Evolutionary conservation across 305 asterid species (phyloP).

Genomic region (Vinca major): DNA sequence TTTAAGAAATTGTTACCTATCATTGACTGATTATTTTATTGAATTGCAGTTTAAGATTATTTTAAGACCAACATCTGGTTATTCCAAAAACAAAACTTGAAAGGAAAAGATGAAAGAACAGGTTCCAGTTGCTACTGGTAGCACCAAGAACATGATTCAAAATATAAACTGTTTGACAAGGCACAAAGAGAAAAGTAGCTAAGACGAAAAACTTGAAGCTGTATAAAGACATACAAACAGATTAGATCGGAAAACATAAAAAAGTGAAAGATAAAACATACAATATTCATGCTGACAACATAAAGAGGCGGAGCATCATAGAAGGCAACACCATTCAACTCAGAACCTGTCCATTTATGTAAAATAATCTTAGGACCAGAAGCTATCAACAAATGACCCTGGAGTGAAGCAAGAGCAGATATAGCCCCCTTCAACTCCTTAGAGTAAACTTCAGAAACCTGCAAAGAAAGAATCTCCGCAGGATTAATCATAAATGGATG

Average conservation of each 20-base stretch:
- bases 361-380: conserved; percentile 91
- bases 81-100: not conserved
- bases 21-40: not conserved
- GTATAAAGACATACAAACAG: not conserved
- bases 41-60: not conserved
- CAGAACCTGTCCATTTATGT: conserved; percentile 97
- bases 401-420: conserved; percentile 94
- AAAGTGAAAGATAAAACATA: conserved; percentile 26
- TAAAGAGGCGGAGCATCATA: conserved; percentile 87
- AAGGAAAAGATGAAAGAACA: not conserved
- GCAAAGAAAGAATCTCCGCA: conserved; percentile 23
- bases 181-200: not conserved
- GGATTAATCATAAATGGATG: not conserved
- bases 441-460: conserved; percentile 84
- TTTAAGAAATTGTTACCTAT: not conserved
- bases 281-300: conserved; percentile 97
- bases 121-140: not conserved
- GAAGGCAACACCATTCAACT: conserved; percentile 84
- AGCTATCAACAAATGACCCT: conserved; percentile 86
- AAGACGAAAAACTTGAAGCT: not conserved
- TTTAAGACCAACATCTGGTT: not conserved
- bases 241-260: not conserved
- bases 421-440: conserved; percentile 98
- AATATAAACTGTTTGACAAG: not conserved
- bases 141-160: not conserved